These are phyloP conservation scores for Poa pratensis DNA, from an alignment of 176 grass and related monocot genomes.

Conservation along the genomic window DNA sequence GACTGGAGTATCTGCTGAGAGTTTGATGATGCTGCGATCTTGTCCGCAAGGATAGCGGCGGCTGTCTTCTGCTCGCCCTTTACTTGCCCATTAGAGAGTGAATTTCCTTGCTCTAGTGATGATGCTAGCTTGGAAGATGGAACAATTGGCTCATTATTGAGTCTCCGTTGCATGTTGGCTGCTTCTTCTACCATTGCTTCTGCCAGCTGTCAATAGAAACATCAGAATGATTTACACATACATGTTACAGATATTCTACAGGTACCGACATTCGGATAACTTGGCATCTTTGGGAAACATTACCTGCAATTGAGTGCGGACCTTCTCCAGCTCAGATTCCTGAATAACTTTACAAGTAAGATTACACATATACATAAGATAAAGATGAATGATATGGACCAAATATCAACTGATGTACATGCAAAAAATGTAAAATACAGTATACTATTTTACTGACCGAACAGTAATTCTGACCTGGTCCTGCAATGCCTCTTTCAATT, in stretches of 20 bases:
- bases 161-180: slow-evolving; percentile 73
- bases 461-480: slow-evolving; percentile 72
- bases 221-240: slow-evolving; percentile 33
- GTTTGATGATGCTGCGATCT: slow-evolving; percentile 79
- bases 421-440: slow-evolving; percentile 18
- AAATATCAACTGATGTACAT: slow-evolving; percentile 37
- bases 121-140: slow-evolving; percentile 37
- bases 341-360: slow-evolving; percentile 56
- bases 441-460: neutral
- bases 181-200: slow-evolving; percentile 75
- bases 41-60: slow-evolving; percentile 80
- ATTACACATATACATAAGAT: slow-evolving; percentile 27
- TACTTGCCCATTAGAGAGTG: slow-evolving; percentile 56
- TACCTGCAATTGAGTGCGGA: slow-evolving; percentile 83
- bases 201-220: slow-evolving; percentile 54
- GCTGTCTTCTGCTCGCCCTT: slow-evolving; percentile 60
- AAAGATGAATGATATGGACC: slow-evolving; percentile 26
- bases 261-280: neutral
- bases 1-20: slow-evolving; percentile 91
- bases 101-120: slow-evolving; percentile 46
- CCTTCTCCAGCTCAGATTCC: slow-evolving; percentile 92
- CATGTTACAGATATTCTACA: slow-evolving; percentile 27
- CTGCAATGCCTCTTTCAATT: slow-evolving; percentile 82
- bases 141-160: slow-evolving; percentile 78
- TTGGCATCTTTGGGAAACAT: slow-evolving; percentile 25